phyloP scores from a whole-genome alignment of 495 filamentous ascomycete species.

The Annulohypoxylon maeteangense region DNA sequence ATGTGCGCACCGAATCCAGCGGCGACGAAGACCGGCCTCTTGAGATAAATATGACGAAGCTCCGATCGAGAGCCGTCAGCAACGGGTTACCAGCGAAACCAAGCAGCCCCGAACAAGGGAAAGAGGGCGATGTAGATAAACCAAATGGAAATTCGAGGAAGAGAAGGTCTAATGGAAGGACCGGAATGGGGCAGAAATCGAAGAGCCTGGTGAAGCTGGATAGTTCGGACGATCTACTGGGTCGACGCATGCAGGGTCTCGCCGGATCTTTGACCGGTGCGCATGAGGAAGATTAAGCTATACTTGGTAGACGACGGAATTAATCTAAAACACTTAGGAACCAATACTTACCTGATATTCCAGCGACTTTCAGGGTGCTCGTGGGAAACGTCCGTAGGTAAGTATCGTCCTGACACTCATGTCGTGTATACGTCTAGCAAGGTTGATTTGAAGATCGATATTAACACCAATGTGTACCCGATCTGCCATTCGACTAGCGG shows the following conservation, averaged over 20 bases:
- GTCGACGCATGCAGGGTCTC: conserved; percentile 85
- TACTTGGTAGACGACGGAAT: not conserved
- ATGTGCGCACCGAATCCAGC: conserved; percentile 68
- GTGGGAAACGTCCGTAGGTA: not conserved
- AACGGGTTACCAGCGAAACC: conserved; percentile 45
- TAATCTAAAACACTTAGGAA: not conserved
- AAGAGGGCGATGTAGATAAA: conserved; percentile 27
- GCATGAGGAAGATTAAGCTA: conserved; percentile 55
- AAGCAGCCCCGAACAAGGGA: conserved; percentile 16
- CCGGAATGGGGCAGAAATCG: conserved; percentile 51
- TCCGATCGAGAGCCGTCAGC: conserved; percentile 43
- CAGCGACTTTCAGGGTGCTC: not conserved
- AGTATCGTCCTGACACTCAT: not conserved
- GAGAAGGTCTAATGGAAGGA: conserved; percentile 48
- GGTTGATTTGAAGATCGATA: not conserved
- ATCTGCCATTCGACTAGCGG: not conserved
- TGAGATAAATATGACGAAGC: conserved; percentile 74
- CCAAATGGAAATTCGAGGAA: conserved; percentile 50
- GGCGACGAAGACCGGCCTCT: conserved; percentile 82
- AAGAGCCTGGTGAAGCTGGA: conserved; percentile 77
- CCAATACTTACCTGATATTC: not conserved
- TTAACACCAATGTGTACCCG: not conserved
- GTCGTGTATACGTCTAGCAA: not conserved
- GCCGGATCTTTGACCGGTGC: conserved; percentile 81
- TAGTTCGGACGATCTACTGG: conserved; percentile 85